Conservation (phyloP, 179 eudicot species). For the Drosera spatulata region DNA sequence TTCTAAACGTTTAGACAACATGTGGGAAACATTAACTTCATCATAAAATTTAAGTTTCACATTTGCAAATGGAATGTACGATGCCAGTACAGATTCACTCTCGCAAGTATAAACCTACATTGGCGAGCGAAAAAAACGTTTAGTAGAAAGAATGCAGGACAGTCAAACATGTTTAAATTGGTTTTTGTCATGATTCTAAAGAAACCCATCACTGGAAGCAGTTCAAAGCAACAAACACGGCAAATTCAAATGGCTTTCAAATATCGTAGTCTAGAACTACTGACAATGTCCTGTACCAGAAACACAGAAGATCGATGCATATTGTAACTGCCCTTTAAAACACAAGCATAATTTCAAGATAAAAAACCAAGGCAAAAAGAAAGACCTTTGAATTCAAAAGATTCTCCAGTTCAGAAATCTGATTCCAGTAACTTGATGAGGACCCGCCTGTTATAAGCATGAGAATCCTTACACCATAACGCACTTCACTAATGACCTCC, state of each 20-base stretch:
- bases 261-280: neutral
- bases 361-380: neutral
- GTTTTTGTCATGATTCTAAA: no score
- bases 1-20: slow-evolving; percentile 11
- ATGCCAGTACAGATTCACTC: slow-evolving; percentile 52
- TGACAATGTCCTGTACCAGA: no score
- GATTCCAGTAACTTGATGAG: slow-evolving; percentile 36
- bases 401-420: slow-evolving; percentile 61
- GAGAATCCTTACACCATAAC: neutral
- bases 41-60: slow-evolving; percentile 44
- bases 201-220: slow-evolving; percentile 3
- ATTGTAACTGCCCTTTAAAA: no score
- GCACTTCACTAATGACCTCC: no score
- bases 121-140: neutral
- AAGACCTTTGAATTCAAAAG: slow-evolving; percentile 84
- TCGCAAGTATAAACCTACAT: slow-evolving; percentile 77
- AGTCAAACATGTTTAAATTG: no score
- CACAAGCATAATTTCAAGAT: no score
- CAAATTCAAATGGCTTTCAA: no score
- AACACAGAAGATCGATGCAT: no score
- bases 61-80: slow-evolving; percentile 45
- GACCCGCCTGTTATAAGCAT: slow-evolving; percentile 30
- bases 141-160: neutral
- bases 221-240: neutral
- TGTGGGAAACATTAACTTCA: slow-evolving; percentile 18